Conservation (phyloP, 495 filamentous ascomycete genomes). For the Penicillium steckii region DNA sequence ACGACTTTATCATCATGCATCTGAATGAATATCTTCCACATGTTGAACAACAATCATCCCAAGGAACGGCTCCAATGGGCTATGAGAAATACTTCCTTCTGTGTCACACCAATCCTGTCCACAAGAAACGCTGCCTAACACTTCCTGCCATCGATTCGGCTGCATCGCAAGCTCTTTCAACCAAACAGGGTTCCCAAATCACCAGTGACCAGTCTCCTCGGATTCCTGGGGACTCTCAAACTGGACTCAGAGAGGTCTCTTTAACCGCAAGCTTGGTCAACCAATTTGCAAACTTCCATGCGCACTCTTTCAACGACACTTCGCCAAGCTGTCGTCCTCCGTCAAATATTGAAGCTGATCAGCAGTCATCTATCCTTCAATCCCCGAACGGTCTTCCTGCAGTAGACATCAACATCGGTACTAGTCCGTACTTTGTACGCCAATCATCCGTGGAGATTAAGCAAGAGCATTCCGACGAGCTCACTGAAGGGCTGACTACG, state of each 20-base stretch:
- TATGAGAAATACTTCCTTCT: conserved; percentile 39
- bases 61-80: conserved; percentile 14
- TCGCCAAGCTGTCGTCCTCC: conserved; percentile 6
- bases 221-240: not conserved
- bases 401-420: not conserved
- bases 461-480: not conserved
- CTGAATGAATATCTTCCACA: conserved; percentile 39
- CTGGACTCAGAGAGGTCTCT: conserved; percentile 10
- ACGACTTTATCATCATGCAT: conserved; percentile 63
- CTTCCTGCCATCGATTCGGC: conserved; percentile 25
- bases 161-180: conserved; percentile 23
- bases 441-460: conserved; percentile 8
- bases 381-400: too few relatives aligned
- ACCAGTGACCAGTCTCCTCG: conserved; percentile 1
- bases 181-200: not conserved
- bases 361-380: too few relatives aligned
- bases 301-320: conserved; percentile 23
- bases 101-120: conserved; percentile 24
- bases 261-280: conserved; percentile 33
- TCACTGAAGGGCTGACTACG: not conserved
- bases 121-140: conserved; percentile 40
- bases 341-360: not conserved
- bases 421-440: not conserved
- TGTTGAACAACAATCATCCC: conserved; percentile 20
- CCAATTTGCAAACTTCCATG: conserved; percentile 28